Conservation (phyloP, 1,284 basidiomycete species). For the Fomitopsis schrenkii region DNA sequence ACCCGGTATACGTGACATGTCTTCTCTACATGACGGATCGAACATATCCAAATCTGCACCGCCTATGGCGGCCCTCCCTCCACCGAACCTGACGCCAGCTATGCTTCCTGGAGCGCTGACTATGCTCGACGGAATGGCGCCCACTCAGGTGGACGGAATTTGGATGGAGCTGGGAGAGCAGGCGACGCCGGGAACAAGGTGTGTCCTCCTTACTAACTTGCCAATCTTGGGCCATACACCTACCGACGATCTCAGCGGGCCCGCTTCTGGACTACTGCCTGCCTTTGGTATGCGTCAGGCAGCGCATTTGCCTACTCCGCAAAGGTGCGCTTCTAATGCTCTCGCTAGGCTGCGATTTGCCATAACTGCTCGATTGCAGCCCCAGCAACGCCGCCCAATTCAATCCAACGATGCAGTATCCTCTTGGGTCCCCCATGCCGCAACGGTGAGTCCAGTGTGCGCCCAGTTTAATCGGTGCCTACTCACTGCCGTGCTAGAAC, state of each 20-base stretch:
- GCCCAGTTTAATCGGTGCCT: not conserved
- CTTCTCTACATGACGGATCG: slow-evolving; percentile 1
- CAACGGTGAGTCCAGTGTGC: slow-evolving; percentile 32
- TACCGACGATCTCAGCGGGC: not conserved
- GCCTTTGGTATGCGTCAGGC: slow-evolving; percentile 16
- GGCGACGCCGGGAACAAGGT: slow-evolving; percentile 4
- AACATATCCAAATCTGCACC: not conserved
- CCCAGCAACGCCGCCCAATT: slow-evolving; percentile 47
- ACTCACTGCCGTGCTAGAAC: not conserved
- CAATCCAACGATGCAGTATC: slow-evolving; percentile 25
- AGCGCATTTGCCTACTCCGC: slow-evolving; percentile 59
- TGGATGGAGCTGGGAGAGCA: slow-evolving; percentile 7
- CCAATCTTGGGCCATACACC: not conserved
- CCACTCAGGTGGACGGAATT: not conserved
- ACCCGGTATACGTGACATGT: not conserved
- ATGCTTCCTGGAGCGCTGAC: not conserved
- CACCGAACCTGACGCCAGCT: not conserved
- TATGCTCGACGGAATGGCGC: not conserved
- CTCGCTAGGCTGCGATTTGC: not conserved
- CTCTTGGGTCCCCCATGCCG: slow-evolving; percentile 37
- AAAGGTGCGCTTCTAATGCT: slow-evolving; percentile 40
- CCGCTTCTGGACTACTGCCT: slow-evolving; percentile 10
- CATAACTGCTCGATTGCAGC: slow-evolving; percentile 26
- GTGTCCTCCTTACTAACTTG: not conserved
- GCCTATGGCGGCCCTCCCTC: not conserved